These are phyloP conservation scores for Sequoia sempervirens DNA, from an alignment of 75 land plant genomes.

Conservation along the genomic window DNA sequence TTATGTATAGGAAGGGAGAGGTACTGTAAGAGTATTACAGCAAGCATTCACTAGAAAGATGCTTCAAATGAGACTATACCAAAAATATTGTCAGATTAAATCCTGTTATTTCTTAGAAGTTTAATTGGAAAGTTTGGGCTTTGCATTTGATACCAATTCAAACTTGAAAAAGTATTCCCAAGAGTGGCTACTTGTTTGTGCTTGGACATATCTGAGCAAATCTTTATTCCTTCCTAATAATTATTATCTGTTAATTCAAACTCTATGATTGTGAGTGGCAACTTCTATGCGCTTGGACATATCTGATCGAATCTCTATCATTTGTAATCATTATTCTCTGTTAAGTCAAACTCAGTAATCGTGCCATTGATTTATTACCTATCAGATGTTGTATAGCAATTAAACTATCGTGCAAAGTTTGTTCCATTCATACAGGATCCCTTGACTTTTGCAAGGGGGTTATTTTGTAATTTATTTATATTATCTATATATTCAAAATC, in stretches of 20 bases:
- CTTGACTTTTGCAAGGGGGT: too few species aligned
- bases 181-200: neutral
- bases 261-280: neutral
- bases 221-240: neutral
- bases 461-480: too few species aligned
- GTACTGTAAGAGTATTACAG: too few species aligned
- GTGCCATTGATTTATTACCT: neutral
- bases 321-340: neutral
- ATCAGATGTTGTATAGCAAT: too few species aligned
- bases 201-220: neutral
- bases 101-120: neutral
- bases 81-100: neutral
- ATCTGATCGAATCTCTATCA: neutral
- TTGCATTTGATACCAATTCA: neutral
- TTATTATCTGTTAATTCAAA: neutral
- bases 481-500: too few species aligned
- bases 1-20: too few species aligned
- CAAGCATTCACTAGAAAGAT: too few species aligned
- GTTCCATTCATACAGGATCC: too few species aligned
- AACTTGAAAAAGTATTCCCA: neutral
- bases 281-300: neutral
- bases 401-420: too few species aligned
- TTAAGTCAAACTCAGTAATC: neutral
- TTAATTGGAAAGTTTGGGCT: neutral
- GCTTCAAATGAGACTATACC: too few species aligned